Evolutionary conservation across 192 early-diverging fungal genomes (phyloP), one percentile per base, ranked within the genome.

Genomic region (Dissophora globulifera): DNA sequence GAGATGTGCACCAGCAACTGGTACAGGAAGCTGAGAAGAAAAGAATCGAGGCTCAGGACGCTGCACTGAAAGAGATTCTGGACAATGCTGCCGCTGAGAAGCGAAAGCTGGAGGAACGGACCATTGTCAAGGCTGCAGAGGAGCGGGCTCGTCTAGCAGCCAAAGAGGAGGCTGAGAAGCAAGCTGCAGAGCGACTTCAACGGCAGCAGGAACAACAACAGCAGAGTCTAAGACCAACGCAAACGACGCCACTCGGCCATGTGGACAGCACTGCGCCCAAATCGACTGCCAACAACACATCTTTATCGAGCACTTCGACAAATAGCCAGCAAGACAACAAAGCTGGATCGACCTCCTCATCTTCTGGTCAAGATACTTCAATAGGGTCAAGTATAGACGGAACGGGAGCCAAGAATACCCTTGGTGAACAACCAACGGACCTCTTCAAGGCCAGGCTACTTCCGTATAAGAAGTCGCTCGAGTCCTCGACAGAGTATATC

Each of bases 21-120:
- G 27, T 47, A 0, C 58, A 54, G 20, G 72, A 60, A 16, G 50
- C 38, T 1, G 72, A 76, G 35, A 65, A 52, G 16, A 58, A 76
- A 30, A 50, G 72, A 12, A 9, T 76, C n/a, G 62, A 57, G 22
- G 72, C 72, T 10, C 50, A 67, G 40, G 72, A 76, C 25, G 58
- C 58, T 1, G 62, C 58, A 4, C 33, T 76, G 30, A 76, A 76
- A 35, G 72, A 76, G 19, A 76, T 76, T 15, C 58, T 76, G 5
- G 64, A 76, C 12, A 76, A 32, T 16, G 72, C 72, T 5, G 72
- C 72, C 8, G 72, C 72, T 1, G 72, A 76, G 25, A 76, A 76
- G 17, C 51, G 23, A 22, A 66, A 67, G n/a, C 42, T 76, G 17
- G 72, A 76, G 31, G 58, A 76, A 16, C 58, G 67, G 29, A 23